These are phyloP conservation scores for Leucosporidium scottii DNA, from an alignment of 768 basidiomycete species.

Conservation along the genomic window DNA sequence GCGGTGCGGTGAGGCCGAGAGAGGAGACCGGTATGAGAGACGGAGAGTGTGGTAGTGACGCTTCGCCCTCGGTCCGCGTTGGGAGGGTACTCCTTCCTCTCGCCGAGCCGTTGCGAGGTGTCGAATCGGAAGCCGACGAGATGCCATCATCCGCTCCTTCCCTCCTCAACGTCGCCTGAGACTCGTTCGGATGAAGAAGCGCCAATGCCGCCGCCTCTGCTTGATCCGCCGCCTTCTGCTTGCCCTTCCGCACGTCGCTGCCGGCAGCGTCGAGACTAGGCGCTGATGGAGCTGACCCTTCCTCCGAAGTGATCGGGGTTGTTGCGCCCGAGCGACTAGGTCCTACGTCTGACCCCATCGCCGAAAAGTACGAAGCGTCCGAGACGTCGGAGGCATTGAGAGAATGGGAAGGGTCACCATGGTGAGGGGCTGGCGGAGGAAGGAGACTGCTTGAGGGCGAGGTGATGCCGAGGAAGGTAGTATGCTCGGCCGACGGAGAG, in stretches of 20 bases:
- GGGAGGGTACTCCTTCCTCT: not conserved
- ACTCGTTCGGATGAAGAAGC: slow-evolving; percentile 39
- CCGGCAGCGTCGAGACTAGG: too few species aligned
- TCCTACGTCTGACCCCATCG: not conserved
- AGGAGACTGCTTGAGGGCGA: not conserved
- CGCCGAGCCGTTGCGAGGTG: too few species aligned
- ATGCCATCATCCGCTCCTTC: not conserved
- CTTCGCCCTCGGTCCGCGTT: not conserved
- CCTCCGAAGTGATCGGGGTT: slow-evolving; percentile 2
- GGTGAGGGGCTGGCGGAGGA: not conserved
- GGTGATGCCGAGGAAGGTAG: not conserved
- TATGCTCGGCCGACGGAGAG: not conserved
- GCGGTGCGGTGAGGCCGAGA: not conserved
- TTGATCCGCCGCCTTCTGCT: not conserved
- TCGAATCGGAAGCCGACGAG: too few species aligned
- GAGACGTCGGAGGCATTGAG: not conserved
- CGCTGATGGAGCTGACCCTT: not conserved
- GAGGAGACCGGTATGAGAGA: slow-evolving; percentile 4
- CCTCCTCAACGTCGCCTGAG: slow-evolving; percentile 41
- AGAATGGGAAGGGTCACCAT: not conserved
- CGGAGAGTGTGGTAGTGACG: not conserved
- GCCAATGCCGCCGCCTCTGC: not conserved
- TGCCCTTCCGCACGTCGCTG: not conserved
- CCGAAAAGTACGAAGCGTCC: not conserved
- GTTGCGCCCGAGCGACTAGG: not conserved